These are phyloP conservation scores for Corynascus novoguineensis DNA, from an alignment of 495 filamentous ascomycete genomes.

Conservation along the genomic window DNA sequence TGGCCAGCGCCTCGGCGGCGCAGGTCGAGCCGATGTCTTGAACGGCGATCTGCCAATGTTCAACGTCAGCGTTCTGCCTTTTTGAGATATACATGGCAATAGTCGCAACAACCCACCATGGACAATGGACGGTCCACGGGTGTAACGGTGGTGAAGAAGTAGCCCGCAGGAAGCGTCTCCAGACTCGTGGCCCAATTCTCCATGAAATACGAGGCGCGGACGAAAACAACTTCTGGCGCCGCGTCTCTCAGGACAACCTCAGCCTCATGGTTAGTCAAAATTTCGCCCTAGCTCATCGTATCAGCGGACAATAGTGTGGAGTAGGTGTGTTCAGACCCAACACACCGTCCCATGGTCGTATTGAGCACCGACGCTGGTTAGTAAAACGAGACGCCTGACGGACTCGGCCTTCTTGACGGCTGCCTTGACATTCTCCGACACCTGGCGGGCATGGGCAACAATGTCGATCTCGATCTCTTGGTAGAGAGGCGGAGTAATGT, in stretches of 20 bases:
- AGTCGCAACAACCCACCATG: conserved; percentile 12
- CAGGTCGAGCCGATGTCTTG: conserved; percentile 21
- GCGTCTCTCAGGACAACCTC: conserved; percentile 16
- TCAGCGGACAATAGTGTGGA: background rate
- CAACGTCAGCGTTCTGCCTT: too few species aligned
- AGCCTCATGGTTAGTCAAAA: conserved; percentile 21
- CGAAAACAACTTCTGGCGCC: conserved; percentile 19
- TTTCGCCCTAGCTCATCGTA: conserved; percentile 19
- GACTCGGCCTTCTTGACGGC: conserved; percentile 16
- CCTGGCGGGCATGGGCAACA: conserved; percentile 9
- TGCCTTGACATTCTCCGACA: conserved; percentile 22
- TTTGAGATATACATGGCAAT: too few species aligned
- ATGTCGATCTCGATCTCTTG: conserved; percentile 12
- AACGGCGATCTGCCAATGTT: conserved; percentile 17
- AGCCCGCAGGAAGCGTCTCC: conserved; percentile 15
- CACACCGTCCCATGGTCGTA: conserved; percentile 22
- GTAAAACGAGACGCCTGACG: conserved; percentile 21
- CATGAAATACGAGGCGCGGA: conserved; percentile 27
- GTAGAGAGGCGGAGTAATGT: conserved; percentile 19
- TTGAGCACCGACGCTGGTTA: conserved; percentile 25
- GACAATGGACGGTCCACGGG: conserved; percentile 16
- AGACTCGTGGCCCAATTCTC: conserved; percentile 22
- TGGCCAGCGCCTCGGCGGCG: conserved; percentile 14
- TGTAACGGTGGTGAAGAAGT: conserved; percentile 23
- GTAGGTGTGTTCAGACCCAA: background rate